These are phyloP conservation scores for Pezicula carpinea DNA, from an alignment of 2,329 filamentous ascomycete genomes.

Conservation along the genomic window DNA sequence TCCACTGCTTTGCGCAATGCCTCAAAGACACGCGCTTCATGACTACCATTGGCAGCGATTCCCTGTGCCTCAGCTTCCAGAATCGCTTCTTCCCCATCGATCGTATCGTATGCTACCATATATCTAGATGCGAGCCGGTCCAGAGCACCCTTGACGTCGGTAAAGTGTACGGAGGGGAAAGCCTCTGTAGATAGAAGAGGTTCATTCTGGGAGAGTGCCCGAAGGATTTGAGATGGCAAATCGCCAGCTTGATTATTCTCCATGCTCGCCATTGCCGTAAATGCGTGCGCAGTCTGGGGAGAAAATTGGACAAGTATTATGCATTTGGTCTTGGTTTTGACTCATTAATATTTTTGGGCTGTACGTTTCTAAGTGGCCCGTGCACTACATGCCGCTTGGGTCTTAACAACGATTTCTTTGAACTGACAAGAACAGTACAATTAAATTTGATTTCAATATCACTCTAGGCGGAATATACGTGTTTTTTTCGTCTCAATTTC, in stretches of 20 bases:
- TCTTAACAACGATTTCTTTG: too few relatives aligned
- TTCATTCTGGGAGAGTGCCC: slow-evolving; percentile 57
- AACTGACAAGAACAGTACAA: too few relatives aligned
- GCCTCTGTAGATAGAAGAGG: slow-evolving; percentile 64
- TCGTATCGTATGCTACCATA: slow-evolving; percentile 82
- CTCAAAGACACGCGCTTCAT: slow-evolving; percentile 79
- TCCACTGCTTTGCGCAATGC: slow-evolving; percentile 68
- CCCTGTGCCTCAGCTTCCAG: slow-evolving; percentile 72
- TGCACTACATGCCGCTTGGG: too few relatives aligned
- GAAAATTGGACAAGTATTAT: slow-evolving; percentile 4
- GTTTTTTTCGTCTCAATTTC: too few relatives aligned
- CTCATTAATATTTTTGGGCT: slow-evolving; percentile 1
- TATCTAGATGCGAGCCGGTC: slow-evolving; percentile 79
- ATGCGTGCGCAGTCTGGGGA: slow-evolving; percentile 9
- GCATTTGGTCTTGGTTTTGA: slow-evolving; percentile 3
- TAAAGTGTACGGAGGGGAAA: slow-evolving; percentile 63
- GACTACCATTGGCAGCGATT: slow-evolving; percentile 71
- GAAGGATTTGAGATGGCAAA: slow-evolving; percentile 60
- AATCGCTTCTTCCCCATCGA: slow-evolving; percentile 72
- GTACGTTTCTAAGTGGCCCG: too few relatives aligned
- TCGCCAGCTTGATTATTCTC: slow-evolving; percentile 40
- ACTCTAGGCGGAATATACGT: too few relatives aligned
- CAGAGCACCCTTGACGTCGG: slow-evolving; percentile 77
- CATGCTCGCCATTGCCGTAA: slow-evolving; percentile 37
- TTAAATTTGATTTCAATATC: too few relatives aligned